Conservation (phyloP, 2,329 filamentous ascomycete genomes). For the Arthrinium puccinioides region DNA sequence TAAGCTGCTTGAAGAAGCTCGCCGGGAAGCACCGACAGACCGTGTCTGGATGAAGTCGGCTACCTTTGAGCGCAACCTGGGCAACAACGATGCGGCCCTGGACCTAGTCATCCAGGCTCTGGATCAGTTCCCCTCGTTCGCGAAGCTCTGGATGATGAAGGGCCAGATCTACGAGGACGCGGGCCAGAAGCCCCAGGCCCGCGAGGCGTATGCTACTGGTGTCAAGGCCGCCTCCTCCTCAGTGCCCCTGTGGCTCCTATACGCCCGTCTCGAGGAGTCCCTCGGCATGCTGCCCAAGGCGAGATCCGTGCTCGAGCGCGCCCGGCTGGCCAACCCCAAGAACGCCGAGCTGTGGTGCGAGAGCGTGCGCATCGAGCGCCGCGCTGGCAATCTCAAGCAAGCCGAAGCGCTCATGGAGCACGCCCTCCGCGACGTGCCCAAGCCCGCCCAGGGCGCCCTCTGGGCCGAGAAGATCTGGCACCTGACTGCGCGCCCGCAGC, state of each 20-base stretch:
- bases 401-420: constrained; percentile 90
- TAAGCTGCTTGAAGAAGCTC: constrained; percentile 72
- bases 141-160: constrained; percentile 98
- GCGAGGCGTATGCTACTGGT: constrained; percentile 83
- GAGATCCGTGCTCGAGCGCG: constrained; percentile 86
- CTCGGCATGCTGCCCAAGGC: constrained; percentile 82
- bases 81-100: constrained; percentile 71
- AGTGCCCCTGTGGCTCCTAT: constrained; percentile 83
- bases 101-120: constrained; percentile 83
- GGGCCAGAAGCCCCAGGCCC: constrained; percentile 71
- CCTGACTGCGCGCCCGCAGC: constrained; percentile 83
- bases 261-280: constrained; percentile 80
- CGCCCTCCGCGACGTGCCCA: constrained; percentile 84
- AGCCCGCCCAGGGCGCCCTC: constrained; percentile 62
- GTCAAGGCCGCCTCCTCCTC: constrained; percentile 81
- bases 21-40: constrained; percentile 86
- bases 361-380: constrained; percentile 85
- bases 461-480: constrained; percentile 97
- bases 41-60: constrained; percentile 97
- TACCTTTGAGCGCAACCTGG: constrained; percentile 82
- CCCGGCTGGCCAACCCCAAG: constrained; percentile 80
- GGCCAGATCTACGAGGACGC: constrained; percentile 92
- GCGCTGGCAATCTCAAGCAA: constrained; percentile 74
- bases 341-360: constrained; percentile 83
- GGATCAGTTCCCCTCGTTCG: constrained; percentile 73